Base-by-base conservation (phyloP, 2,329 filamentous ascomycete genomes). In the Phyllosticta citribraziliensis region DNA sequence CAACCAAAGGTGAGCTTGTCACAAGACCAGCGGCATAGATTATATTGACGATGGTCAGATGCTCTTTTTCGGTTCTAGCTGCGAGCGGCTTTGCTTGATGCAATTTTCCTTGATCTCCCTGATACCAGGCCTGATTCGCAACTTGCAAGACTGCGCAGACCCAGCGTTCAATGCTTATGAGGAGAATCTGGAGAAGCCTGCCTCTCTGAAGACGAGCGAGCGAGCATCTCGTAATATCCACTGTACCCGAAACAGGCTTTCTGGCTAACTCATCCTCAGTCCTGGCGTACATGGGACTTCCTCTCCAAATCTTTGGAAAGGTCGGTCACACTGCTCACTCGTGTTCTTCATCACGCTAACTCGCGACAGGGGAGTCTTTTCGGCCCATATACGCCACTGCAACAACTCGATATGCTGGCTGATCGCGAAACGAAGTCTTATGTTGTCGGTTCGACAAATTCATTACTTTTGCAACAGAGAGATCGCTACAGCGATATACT, bases 391-490 rank as follows among this genome's bases (percentile, higher is more conserved):
- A 99, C 94, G 0, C 94, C 94, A 19, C 79, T 99, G 19, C 94
- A 99, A 74, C 92, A 97, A 75, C 85, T 99, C 61, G 93, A 99
- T 72, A 83, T 97, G 67, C 82, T 99, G 51, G 93, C 93, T 58
- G 93, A 97, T 74, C 86, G 91, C 67, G 89, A 91, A 52, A 97
- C 94, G 20, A 97, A 96, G 76, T 97, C 93, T 1, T 99, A 97
- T 69, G 88, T 99, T 59, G 92, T 99, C 62, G 94, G 94, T 65
- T 97, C 92, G 66, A 99, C 94, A 47, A 99, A 99, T 73, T 96
- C 91, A 5, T 80, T 99, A 24, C 81, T 99, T 35, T 78, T 99
- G 11, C 92, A 97, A 69, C 94, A 99, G 72, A 95, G 87, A 73
- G 93, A 99, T 71, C 86, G 91, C 53, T 97, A 99, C 73, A 96